Percentiles rank a stretch among this genome's conserved stretches.
These are phyloP conservation scores for Isatis lusitanica DNA, from an alignment of 441 rosid genomes.

Conservation along the genomic window DNA sequence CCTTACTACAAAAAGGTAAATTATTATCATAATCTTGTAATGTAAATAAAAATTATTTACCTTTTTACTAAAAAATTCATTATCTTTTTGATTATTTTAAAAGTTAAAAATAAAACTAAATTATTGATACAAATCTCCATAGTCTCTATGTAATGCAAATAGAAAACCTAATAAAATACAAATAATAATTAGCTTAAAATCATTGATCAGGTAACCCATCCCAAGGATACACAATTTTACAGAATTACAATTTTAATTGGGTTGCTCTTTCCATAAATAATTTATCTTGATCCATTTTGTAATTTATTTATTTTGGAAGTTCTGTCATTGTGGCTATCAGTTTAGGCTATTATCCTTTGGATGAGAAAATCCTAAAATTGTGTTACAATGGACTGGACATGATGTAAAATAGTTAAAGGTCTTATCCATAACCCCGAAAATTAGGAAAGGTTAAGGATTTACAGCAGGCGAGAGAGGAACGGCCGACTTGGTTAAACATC, in stretches of 20 bases:
- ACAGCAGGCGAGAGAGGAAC: slow-evolving; percentile 25
- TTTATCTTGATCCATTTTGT: background rate
- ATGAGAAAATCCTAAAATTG: background rate
- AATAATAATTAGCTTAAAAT: background rate
- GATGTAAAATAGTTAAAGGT: slow-evolving; percentile 20
- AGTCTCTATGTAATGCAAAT: too few relatives aligned
- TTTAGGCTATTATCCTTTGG: slow-evolving; percentile 12
- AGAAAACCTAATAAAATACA: too few relatives aligned
- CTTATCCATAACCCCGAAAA: slow-evolving; percentile 26
- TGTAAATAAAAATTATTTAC: too few relatives aligned
- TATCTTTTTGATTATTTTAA: too few relatives aligned
- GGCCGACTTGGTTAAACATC: slow-evolving; percentile 38
- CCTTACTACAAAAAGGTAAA: too few relatives aligned
- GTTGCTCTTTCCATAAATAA: background rate
- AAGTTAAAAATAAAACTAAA: too few relatives aligned
- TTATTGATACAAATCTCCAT: too few relatives aligned
- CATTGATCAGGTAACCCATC: background rate
- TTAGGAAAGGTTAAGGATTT: slow-evolving; percentile 27
- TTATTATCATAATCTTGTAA: too few relatives aligned
- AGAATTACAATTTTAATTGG: background rate
- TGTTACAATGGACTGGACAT: background rate
- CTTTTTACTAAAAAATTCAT: too few relatives aligned
- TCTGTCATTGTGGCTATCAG: slow-evolving; percentile 3
- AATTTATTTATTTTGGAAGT: background rate
- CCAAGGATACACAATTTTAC: background rate